Evolutionary conservation across 2,329 filamentous ascomycete genomes (phyloP), one percentile per base, ranked within the genome.

Genomic region (Chaetomium sp.): DNA sequence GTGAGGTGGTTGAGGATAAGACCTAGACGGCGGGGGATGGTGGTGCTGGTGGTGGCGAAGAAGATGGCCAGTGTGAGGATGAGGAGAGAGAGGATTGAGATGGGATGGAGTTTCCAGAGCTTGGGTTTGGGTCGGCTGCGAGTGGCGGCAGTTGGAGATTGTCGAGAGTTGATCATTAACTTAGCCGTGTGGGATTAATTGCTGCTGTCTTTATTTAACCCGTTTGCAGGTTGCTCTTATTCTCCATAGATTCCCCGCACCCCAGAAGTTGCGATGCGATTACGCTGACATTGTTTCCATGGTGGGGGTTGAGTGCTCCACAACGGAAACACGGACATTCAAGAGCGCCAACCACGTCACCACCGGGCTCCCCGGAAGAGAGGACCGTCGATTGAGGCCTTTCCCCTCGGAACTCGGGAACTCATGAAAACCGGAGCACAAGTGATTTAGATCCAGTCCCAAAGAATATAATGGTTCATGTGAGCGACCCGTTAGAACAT

Each of bases 1-100:
- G 27, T 54, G 42, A 67, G 53, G 45, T 65, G 65, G 57, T 42
- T 33, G n/a, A 62, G 45, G 35, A 67, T 31, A 35, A 63, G 56
- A 27, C 23, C 8, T 3, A 63, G 58, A 53, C 65, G 62, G 45
- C 56, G 60, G 8, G 57, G 51, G 33, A 38, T 5, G 54, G 13
- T 29, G 57, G 45, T 58, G 53, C 1, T 35, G 23, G 38, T 21
- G 12, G 42, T 8, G 33, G 12, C 7, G 19, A 51, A 50, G 38
- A 67, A 54, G 25, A 65, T 50, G n/a, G 65, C 65, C 49, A 67
- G 42, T 25, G 25, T 60, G 23, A 67, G 49, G 31, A 62, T 9
- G 16, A 53, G 8, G 9, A 60, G 29, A 8, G 60, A 55, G 45
- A 65, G 42, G 38, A 50, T 10, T 4, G 21, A 4, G 13, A 10